A percentile compares a stretch with the other conserved stretches of the same genome.
Evolutionary conservation across 2,329 filamentous ascomycete species (phyloP).

Genomic region (Pestalotiopsis sp.): DNA sequence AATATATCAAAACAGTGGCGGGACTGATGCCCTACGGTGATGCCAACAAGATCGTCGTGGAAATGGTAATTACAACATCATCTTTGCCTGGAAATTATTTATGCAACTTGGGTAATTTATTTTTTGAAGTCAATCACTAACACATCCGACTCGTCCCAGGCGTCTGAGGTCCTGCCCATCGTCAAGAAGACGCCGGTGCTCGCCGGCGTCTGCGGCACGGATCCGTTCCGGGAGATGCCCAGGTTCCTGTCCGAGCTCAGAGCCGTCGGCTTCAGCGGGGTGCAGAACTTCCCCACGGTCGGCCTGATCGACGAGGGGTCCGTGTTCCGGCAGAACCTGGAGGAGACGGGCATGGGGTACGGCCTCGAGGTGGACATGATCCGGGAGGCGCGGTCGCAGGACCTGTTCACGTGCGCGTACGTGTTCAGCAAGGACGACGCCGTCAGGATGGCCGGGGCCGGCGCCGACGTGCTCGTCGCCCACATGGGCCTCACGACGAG

Average conservation of each 20-base stretch:
- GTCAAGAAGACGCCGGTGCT: slow-evolving; percentile 66
- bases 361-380: slow-evolving; percentile 69
- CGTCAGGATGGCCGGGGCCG: slow-evolving; percentile 62
- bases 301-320: slow-evolving; percentile 64
- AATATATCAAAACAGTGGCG: slow-evolving; percentile 46
- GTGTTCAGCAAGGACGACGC: slow-evolving; percentile 67
- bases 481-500: slow-evolving; percentile 70
- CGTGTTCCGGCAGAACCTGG: slow-evolving; percentile 65
- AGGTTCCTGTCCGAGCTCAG: slow-evolving; percentile 62
- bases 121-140: background rate
- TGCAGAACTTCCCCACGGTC: slow-evolving; percentile 76
- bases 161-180: slow-evolving; percentile 66
- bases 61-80: slow-evolving; percentile 53
- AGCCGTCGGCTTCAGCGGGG: slow-evolving; percentile 65
- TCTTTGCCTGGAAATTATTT: background rate
- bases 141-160: slow-evolving; percentile 34
- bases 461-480: slow-evolving; percentile 68
- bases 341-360: slow-evolving; percentile 74
- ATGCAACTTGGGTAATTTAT: background rate
- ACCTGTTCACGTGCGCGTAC: slow-evolving; percentile 69
- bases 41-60: slow-evolving; percentile 69
- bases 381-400: slow-evolving; percentile 57
- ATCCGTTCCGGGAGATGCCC: slow-evolving; percentile 66
- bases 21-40: slow-evolving; percentile 73
- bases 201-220: slow-evolving; percentile 71